phyloP scores from a whole-genome alignment of 2,329 filamentous ascomycete species.

The Talaromyces sp. region DNA sequence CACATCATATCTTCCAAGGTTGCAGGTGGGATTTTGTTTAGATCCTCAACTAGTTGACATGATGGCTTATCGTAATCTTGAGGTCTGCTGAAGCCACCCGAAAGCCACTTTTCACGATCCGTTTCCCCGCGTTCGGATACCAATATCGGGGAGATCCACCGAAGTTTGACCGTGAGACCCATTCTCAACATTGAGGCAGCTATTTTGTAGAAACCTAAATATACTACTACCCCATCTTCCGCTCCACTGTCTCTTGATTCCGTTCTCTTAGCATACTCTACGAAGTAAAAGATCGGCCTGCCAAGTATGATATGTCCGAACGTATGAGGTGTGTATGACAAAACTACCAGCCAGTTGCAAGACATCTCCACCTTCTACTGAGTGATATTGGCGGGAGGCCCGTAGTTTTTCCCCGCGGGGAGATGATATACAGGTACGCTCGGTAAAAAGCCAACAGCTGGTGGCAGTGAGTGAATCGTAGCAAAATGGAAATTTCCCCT shows the following conservation, averaged over 20 bases:
- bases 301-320: neutral
- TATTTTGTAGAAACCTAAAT: neutral
- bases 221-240: neutral
- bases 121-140: neutral
- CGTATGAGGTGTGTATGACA: neutral
- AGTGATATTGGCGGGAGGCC: neutral
- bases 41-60: too few relatives aligned
- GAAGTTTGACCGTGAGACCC: constrained; percentile 3
- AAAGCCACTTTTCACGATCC: neutral
- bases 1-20: too few relatives aligned
- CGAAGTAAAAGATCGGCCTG: neutral
- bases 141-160: neutral
- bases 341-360: neutral
- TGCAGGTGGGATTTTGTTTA: too few relatives aligned
- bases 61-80: too few relatives aligned
- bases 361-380: constrained; percentile 3
- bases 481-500: neutral
- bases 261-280: neutral
- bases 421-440: neutral
- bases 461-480: too few relatives aligned
- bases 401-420: neutral
- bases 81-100: neutral
- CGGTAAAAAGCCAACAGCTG: too few relatives aligned
- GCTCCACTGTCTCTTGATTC: neutral
- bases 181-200: neutral